Base-by-base conservation (phyloP, 2,329 filamentous ascomycete species). In the Aspergillus sp. region DNA sequence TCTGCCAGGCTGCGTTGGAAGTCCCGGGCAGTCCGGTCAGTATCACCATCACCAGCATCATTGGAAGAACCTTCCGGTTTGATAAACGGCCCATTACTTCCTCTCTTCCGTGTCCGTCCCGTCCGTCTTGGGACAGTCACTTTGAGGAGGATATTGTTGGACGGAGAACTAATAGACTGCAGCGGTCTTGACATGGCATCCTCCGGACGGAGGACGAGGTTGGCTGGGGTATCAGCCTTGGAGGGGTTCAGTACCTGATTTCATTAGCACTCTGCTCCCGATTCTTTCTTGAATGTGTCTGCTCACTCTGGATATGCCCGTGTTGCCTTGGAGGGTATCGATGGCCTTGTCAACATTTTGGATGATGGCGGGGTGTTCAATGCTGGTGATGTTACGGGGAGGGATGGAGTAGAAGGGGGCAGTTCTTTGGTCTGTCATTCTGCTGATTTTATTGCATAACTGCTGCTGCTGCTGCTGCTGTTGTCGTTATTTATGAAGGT, bases 111-210 rank as follows among this genome's bases (percentile, higher is more conserved):
- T 67, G 86, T 94, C 50, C 88, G 80, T 3, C 90, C 90, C 2
- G 89, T 96, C 47, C 88, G 76, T 65, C 83, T 93, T 0, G 93
- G 91, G 1, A 97, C 81, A 0, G 85, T 89, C 46, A 98, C 77
- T 63, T 89, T 90, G 45, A 98, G 74, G 19, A 97, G 76, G 19
- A 97, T 72, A 60, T 96, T 94, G 61, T 89, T 87, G 7, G 88
- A 86, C 19, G 79, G 71, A 30, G 83, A 79, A 60, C 84, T 86
- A 38, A 83, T 82, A 5, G 91, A 95, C 55, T 85, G 74, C 50
- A 95, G 73, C 6, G 87, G 86, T 56, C 85, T 84, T 57, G 86
- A 82, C 58, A 88, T 81, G 2, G 85, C 83, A 64, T 94, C 88
- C 53, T 88, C 79, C 27, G 86, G 86, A 26, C 87, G 82, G 45